Base-by-base conservation (phyloP, 2,329 filamentous ascomycete species). In the Dryadomyces sulphureus region DNA sequence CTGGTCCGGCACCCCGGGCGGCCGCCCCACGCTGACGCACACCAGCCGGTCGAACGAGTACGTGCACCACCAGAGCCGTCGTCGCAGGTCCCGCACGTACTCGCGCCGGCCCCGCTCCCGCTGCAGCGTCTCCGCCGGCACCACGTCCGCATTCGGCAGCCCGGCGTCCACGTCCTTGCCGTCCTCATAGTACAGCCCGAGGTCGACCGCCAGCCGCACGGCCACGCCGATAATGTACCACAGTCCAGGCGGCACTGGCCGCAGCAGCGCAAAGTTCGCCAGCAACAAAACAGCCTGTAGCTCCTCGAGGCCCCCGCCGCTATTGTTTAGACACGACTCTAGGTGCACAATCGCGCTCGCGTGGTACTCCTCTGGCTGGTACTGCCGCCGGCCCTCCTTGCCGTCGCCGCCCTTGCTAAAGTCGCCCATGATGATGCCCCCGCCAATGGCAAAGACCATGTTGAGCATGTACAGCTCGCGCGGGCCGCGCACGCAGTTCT, bases 221-320 rank as follows among this genome's bases (percentile, higher is more conserved):
- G 90, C 90, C 38, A 95, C 89, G 11, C 92, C 92, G 49, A 93
- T 85, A 50, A 96, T 96, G 62, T 96, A 96, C 90, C 90, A 96
- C 39, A 96, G 67, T 14, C 92, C 92, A 0, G 90, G 90, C 1
- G 90, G 87, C 20, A 96, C 88, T 1, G 92, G 92, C 46, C 90
- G 75, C 51, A 96, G 70, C 42, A 98, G 69, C 7, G 90, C 90
- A 68, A 96, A 94, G 46, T 88, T 88, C 39, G 90, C 89, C 40
- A 96, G 70, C 38, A 96, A 68, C 42, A 96, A 65, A 7, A 96
- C 89, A n/a, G 88, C 88, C 59, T 96, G 90, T 44, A 96, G 67
- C 57, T 95, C 89, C 60, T 95, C 89, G 35, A 96, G 63, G 0
- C 87, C 88, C n/a, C 84, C 84, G n/a, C 84, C 84, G 53, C 85